Conservation (phyloP, 2,329 filamentous ascomycete species). For the Hyphodiscus sp. region DNA sequence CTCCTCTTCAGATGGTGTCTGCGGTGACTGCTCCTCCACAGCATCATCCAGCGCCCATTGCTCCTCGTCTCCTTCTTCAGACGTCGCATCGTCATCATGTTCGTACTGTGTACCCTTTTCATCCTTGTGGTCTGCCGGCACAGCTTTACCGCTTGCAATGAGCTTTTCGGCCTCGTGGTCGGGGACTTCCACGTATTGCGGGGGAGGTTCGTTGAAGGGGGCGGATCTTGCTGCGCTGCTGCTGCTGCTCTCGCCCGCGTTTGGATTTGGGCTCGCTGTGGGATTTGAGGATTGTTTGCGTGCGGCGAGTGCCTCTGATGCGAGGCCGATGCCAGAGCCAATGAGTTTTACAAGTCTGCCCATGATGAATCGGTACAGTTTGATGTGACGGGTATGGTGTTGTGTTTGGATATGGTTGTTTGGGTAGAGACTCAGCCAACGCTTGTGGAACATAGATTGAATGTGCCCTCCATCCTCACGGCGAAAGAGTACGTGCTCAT, state of each 20-base stretch:
- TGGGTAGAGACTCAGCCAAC: too few species aligned
- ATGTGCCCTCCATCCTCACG: too few species aligned
- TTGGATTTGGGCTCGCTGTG: background rate
- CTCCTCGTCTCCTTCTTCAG: conserved; percentile 22
- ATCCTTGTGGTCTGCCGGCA: conserved; percentile 7
- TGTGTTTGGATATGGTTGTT: too few species aligned
- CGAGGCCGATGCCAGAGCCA: conserved; percentile 23
- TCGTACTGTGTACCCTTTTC: conserved; percentile 5
- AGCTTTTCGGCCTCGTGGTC: conserved; percentile 13
- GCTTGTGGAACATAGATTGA: too few species aligned
- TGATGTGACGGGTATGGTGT: background rate
- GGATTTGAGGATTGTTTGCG: conserved; percentile 4
- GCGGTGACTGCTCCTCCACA: background rate
- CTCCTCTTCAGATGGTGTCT: conserved; percentile 3
- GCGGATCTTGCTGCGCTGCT: background rate
- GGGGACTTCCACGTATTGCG: conserved; percentile 20
- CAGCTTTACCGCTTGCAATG: conserved; percentile 16
- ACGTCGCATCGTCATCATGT: conserved; percentile 6
- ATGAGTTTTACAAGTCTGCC: conserved; percentile 19
- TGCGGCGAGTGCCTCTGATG: conserved; percentile 18
- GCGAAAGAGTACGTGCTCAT: too few species aligned
- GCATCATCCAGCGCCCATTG: conserved; percentile 25
- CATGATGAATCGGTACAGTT: conserved; percentile 10
- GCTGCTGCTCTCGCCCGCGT: conserved; percentile 15
- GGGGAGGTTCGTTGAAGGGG: conserved; percentile 11